Evolutionary conservation across 148 eudicot species (phyloP), one percentile per base, ranked within the genome.

Genomic region (Oxyria digyna): DNA sequence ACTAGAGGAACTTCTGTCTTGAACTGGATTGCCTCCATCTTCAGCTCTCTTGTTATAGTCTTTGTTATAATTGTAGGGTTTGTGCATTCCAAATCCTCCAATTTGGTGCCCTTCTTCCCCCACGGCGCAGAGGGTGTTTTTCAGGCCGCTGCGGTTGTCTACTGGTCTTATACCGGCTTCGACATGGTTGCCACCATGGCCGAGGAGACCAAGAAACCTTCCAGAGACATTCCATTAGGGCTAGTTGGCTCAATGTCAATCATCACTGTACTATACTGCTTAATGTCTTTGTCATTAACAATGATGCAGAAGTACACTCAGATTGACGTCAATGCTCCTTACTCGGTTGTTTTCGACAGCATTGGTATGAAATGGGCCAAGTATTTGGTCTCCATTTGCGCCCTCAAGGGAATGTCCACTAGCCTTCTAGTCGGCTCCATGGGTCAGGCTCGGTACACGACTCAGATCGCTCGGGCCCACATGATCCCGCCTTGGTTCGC

Each of bases 401-500:
- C 98, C 20, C 76, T 94, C 0, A 94, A 90, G 72, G 97, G 98
- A 20, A 94, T 94, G 98, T 88, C 92, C 9, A 94, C 98, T 0
- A 88, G 92, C 72, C 18, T 94, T 81, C 85, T 94, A 0, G 92
- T 88, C 27, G 92, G 97, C 4, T 79, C 96, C 0, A 81, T 94
- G 69, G 97, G 98, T 1, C 98, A 94, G 73, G 90, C 92, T 42
- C 80, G 97, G 1, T 94, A 94, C 75, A 90, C 97, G 0, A 94
- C 98, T 41, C 98, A 94, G 63, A 94, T 94, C 7, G 98, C 98
- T 1, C 65, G 97, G 67, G 78, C 98, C 2, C 98, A 94, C 71
- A 88, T 94, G 96, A 88, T 90, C 45, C 98, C 98, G 11, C 98
- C 98, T 1, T 88, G 81, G 82, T 90, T 94, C 38, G 92, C 98